Evolutionary conservation across 1,284 basidiomycete species (phyloP).

Genomic region (Sanguinoderma infundibulare): DNA sequence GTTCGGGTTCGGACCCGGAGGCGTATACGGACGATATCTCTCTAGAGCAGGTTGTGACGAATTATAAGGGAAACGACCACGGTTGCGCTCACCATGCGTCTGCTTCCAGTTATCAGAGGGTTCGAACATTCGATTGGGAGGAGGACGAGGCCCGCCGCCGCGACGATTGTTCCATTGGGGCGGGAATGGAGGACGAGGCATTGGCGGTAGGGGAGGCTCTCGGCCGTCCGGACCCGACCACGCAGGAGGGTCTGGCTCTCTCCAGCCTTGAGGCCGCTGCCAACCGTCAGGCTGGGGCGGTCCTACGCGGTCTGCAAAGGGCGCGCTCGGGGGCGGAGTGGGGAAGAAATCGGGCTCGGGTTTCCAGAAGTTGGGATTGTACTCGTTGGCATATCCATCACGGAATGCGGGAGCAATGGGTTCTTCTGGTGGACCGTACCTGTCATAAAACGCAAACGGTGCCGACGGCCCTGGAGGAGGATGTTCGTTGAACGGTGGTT

Average conservation of each 20-base stretch:
- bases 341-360: constrained; percentile 43
- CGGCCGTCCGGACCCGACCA: constrained; percentile 32
- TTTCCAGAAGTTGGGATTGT: constrained; percentile 46
- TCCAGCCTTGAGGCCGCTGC: constrained; percentile 32
- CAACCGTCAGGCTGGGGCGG: constrained; percentile 38
- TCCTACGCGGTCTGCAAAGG: constrained; percentile 49
- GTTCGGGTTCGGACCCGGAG: constrained; percentile 8
- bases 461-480: constrained; percentile 46
- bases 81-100: constrained; percentile 39
- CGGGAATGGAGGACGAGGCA: constrained; percentile 23
- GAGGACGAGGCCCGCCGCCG: constrained; percentile 37
- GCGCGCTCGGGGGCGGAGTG: constrained; percentile 52
- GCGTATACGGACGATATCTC: constrained; percentile 30
- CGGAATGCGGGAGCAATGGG: constrained; percentile 40
- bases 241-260: constrained; percentile 25
- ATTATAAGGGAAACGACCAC: constrained; percentile 21
- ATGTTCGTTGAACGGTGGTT: constrained; percentile 18
- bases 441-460: constrained; percentile 50
- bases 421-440: constrained; percentile 48
- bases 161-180: constrained; percentile 26
- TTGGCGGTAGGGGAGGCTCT: constrained; percentile 37
- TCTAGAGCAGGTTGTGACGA: constrained; percentile 24
- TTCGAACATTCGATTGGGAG: constrained; percentile 67
- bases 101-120: constrained; percentile 75
- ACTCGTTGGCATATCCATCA: constrained; percentile 46